Conservation (phyloP, 2,329 filamentous ascomycete species). For the Ascochyta clinopodiicola region DNA sequence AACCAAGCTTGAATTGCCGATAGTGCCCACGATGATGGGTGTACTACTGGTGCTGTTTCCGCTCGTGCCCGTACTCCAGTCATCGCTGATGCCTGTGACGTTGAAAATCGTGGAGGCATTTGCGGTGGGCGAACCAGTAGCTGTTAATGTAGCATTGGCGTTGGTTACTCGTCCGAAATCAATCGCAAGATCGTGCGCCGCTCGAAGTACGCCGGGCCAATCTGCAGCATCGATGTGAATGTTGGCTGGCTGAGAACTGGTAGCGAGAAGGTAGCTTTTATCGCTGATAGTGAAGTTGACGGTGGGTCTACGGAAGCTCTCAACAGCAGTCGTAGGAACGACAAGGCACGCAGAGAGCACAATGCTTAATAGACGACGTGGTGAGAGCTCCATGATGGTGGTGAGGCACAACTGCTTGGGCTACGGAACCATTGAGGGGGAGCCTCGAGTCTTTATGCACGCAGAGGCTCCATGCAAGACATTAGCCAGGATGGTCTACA, state of each 20-base stretch:
- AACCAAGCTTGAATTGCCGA: constrained; percentile 69
- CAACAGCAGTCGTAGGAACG: constrained; percentile 36
- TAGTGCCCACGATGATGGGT: constrained; percentile 70
- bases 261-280: constrained; percentile 43
- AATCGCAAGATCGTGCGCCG: constrained; percentile 69
- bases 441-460: constrained; percentile 8
- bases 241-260: constrained; percentile 36
- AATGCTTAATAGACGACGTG: constrained; percentile 32
- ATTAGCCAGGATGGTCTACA: constrained; percentile 12
- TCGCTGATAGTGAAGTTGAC: constrained; percentile 55
- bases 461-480: constrained; percentile 4
- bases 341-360: constrained; percentile 31
- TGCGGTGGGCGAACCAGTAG: constrained; percentile 61
- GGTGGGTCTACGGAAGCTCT: constrained; percentile 57
- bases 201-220: constrained; percentile 72
- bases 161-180: constrained; percentile 77
- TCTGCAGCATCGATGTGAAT: constrained; percentile 55
- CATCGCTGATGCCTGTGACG: constrained; percentile 46
- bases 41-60: constrained; percentile 44
- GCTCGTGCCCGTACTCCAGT: constrained; percentile 41
- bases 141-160: constrained; percentile 62
- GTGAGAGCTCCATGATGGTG: constrained; percentile 39
- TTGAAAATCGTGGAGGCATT: constrained; percentile 53
- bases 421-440: constrained; percentile 4
- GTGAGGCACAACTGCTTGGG: constrained; percentile 2